phyloP scores from a whole-genome alignment of 305 asterid genomes.

The Stenogyne calaminthoides region DNA sequence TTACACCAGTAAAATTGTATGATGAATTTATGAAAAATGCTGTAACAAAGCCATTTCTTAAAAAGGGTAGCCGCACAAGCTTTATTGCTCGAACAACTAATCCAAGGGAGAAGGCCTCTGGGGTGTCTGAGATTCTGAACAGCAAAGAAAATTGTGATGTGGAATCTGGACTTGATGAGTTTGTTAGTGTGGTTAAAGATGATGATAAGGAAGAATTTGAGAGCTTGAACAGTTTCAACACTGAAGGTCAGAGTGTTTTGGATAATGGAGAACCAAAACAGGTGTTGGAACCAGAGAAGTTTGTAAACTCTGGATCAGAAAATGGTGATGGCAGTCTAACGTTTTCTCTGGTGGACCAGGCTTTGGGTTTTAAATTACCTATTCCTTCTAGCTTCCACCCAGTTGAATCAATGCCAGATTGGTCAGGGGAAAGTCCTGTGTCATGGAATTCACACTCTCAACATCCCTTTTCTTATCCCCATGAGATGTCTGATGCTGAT shows the following conservation, averaged over 20 bases:
- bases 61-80: constrained; percentile 59
- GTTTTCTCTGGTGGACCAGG: constrained; percentile 58
- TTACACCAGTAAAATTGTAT: constrained; percentile 47
- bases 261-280: constrained; percentile 46
- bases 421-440: constrained; percentile 67
- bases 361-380: constrained; percentile 62
- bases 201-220: constrained; percentile 59
- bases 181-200: constrained; percentile 39
- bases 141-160: constrained; percentile 52
- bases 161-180: constrained; percentile 51
- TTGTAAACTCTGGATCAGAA: constrained; percentile 67
- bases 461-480: constrained; percentile 66
- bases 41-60: constrained; percentile 53
- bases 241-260: constrained; percentile 38
- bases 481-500: constrained; percentile 75
- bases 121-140: constrained; percentile 35
- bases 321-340: constrained; percentile 48
- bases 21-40: constrained; percentile 49
- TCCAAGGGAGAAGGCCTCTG: constrained; percentile 44
- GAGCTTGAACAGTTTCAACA: constrained; percentile 33
- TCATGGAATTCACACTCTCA: constrained; percentile 69
- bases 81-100: constrained; percentile 48
- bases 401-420: constrained; percentile 61
- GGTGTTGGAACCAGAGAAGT: constrained; percentile 48
- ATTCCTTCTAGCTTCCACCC: constrained; percentile 52